Evolutionary conservation across 2,329 filamentous ascomycete genomes (phyloP).

Genomic region (Beauveria bassiana): DNA sequence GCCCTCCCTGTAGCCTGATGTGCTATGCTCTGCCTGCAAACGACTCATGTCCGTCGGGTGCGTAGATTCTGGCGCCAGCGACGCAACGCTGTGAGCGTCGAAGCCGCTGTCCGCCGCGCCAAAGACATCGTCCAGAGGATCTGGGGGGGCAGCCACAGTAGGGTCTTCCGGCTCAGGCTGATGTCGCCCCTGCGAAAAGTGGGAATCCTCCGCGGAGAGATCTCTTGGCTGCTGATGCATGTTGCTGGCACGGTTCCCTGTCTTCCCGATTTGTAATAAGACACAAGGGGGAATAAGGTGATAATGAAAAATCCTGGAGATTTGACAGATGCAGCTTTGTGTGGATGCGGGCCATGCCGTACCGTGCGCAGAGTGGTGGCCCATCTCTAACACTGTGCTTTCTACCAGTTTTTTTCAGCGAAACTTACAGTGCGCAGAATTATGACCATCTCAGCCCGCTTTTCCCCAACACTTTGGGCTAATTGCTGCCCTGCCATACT

Average conservation of each 20-base stretch:
- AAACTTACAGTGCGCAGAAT: background rate
- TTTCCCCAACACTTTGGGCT: background rate
- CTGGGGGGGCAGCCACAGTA: constrained; percentile 1
- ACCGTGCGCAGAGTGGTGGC: no score
- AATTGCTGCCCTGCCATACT: constrained; percentile 6
- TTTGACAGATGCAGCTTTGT: constrained; percentile 4
- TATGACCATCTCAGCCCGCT: background rate
- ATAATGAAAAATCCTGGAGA: background rate
- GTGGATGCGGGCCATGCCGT: constrained; percentile 6
- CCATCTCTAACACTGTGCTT: background rate
- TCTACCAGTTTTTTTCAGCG: background rate
- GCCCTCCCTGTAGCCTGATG: constrained; percentile 85
- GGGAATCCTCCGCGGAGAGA: constrained; percentile 6
- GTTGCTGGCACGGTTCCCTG: background rate
- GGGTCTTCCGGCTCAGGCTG: background rate
- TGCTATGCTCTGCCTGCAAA: constrained; percentile 69
- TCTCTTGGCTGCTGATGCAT: constrained; percentile 10
- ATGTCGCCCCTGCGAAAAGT: constrained; percentile 4
- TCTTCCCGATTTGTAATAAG: background rate
- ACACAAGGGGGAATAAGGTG: constrained; percentile 5
- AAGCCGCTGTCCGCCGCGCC: constrained; percentile 19
- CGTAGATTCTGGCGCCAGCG: constrained; percentile 13
- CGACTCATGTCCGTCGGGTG: constrained; percentile 61
- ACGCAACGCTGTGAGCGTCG: constrained; percentile 2
- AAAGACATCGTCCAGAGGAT: constrained; percentile 31